phyloP scores from a whole-genome alignment of 192 early-diverging fungal species.

The Coemansia sp. region DNA sequence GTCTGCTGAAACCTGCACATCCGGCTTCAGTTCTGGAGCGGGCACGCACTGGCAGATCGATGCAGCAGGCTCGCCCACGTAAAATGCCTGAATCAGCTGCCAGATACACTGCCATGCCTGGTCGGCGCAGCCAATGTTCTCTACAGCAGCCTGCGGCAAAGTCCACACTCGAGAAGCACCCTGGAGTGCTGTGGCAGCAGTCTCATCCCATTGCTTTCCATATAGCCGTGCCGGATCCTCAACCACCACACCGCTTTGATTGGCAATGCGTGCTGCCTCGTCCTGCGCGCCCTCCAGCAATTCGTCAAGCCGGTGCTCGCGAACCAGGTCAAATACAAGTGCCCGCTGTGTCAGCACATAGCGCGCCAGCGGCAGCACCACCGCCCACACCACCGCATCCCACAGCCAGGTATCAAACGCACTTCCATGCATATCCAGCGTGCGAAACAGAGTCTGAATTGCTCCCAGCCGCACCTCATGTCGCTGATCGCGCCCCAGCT shows the following conservation, averaged over 20 bases:
- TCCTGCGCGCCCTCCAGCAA: constrained; percentile 15
- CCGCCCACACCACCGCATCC: constrained; percentile 82
- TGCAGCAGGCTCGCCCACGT: constrained; percentile 15
- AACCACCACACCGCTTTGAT: constrained; percentile 32
- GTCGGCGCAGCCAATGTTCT: constrained; percentile 10
- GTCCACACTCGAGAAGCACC: constrained; percentile 30
- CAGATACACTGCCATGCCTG: constrained; percentile 33
- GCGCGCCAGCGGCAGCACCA: constrained; percentile 72
- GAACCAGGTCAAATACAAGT: constrained; percentile 12
- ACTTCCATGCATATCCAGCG: constrained; percentile 85
- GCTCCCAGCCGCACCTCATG: constrained; percentile 93
- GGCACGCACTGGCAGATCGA: background rate
- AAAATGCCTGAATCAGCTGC: constrained; percentile 13
- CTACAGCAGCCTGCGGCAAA: constrained; percentile 3
- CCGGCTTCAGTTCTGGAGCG: background rate
- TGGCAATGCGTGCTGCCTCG: constrained; percentile 14
- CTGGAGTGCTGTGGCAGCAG: constrained; percentile 31
- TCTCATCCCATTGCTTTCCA: constrained; percentile 48
- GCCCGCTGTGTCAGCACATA: constrained; percentile 21
- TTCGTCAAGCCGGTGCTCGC: constrained; percentile 3
- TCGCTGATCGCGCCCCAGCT: constrained; percentile 77
- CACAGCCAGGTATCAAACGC: constrained; percentile 70
- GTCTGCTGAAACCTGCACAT: background rate
- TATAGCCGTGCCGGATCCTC: constrained; percentile 41
- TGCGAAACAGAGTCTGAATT: constrained; percentile 92